Base-by-base conservation (phyloP, 2,329 filamentous ascomycete species). In the Pseudogymnoascus sp. region DNA sequence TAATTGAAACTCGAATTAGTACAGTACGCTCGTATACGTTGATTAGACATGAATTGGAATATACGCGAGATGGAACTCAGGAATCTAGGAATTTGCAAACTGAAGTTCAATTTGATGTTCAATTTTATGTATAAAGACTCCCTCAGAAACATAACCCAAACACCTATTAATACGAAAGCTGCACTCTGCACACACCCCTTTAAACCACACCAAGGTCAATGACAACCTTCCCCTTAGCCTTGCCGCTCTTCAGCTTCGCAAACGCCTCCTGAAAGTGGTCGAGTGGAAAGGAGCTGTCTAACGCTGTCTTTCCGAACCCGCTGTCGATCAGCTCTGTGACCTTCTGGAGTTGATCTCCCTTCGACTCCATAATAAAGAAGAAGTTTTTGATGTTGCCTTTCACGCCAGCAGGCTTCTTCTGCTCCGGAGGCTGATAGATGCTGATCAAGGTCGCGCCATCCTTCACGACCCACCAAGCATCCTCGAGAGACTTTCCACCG, bases 181-280 rank as follows among this genome's bases (percentile, higher is more conserved):
- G 25, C 14, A 31, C 25, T 5, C 14, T 16, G 4, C n/a, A 60
- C 37, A 6, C 11, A 40, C 1, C 12, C n/a, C 23, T 3, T 34
- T 60, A 60, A 25, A 40, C n/a, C 3, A 60, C 59, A 31, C 59
- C 59, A 23, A 74, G 64, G 64, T 74, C 73, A 40, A 78, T 63
- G 1, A 79, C 72, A 25, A 80, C 74, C 68, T 80, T 81, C 1
- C 78, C 78, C 62, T 70, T 75, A 0, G 75, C 71, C 69, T 78
- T 75, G 0, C 78, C 76, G 36, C 70, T 69, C 40, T 75, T 73
- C 37, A 78, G 50, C 21, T 74, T 74, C 44, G 73, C 70, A 66
- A 79, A 78, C 2, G 76, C 78, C 62, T 73, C 69, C 63, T 75
- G 66, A 61, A 71, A 79, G 21, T 77, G 69, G 60, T 78, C 75